Percentiles rank a stretch among this genome's conserved stretches.
These are phyloP conservation scores for Cyberlindnera nakhonratchasimensis DNA, from an alignment of 805 yeast genomes.

Conservation along the genomic window DNA sequence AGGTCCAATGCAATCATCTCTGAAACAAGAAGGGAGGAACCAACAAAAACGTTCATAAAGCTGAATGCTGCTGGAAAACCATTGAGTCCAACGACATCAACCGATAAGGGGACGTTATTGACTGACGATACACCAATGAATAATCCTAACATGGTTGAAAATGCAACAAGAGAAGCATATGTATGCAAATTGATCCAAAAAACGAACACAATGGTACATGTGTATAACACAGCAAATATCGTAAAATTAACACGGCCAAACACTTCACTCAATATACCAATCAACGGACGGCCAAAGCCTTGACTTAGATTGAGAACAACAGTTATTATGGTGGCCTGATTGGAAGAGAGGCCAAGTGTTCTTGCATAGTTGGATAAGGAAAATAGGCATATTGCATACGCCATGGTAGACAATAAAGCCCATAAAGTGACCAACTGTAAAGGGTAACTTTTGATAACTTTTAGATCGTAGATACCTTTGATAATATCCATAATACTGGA, in stretches of 20 bases:
- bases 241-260: constrained; percentile 47
- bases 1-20: constrained; percentile 56
- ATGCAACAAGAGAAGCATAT: constrained; percentile 39
- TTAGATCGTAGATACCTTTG: constrained; percentile 34
- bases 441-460: constrained; percentile 31
- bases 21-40: constrained; percentile 38
- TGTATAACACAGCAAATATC: constrained; percentile 32
- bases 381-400: constrained; percentile 43
- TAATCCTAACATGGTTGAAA: constrained; percentile 42
- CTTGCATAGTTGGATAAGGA: constrained; percentile 46
- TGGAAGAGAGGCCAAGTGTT: constrained; percentile 42
- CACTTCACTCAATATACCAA: constrained; percentile 44
- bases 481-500: constrained; percentile 20
- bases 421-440: constrained; percentile 35
- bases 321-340: constrained; percentile 43
- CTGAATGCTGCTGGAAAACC: constrained; percentile 39
- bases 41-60: constrained; percentile 31
- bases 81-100: constrained; percentile 38
- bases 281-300: constrained; percentile 45
- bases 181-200: constrained; percentile 48
- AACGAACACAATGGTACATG: constrained; percentile 38
- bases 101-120: constrained; percentile 37
- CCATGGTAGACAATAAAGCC: constrained; percentile 35
- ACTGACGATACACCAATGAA: constrained; percentile 45
- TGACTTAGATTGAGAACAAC: constrained; percentile 47